Evolutionary conservation across 805 yeast species (phyloP), one percentile per base, ranked within the genome.

Genomic region (Starmerella vaccinii): DNA sequence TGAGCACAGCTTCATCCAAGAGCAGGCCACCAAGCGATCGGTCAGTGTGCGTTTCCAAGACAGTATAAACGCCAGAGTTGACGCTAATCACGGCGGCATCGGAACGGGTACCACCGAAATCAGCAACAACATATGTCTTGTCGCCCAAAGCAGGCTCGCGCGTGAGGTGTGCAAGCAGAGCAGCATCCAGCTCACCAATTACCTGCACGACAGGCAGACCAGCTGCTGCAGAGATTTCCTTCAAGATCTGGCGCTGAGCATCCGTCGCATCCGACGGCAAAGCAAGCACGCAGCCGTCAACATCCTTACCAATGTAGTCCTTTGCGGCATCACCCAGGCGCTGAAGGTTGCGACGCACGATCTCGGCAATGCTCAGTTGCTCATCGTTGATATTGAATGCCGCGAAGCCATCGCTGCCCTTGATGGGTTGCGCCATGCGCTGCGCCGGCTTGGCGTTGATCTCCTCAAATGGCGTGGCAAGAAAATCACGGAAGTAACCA

Each of bases 61-160:
- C 74, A 50, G 98, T 90, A 71, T 85, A 76, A 59, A 92, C 78
- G 63, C 98, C 98, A 57, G 95, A 95, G 73, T 97, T 81, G 49
- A 82, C 84, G 37, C 97, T 81, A 61, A 92, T 73, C 47, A 92
- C 89, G 53, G 97, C 95, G 55, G 89, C 96, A 65, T 92, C 97
- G 38, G 95, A 82, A 71, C 97, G 78, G 60, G 88, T 76, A 65
- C 95, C 97, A 67, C 98, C 98, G 63, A 92, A 85, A 69, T 92
- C 98, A 49, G 95, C 94, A 59, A 92, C 96, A 46, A 87, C 94
- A 63, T 81, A 81, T 53, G 85, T 69, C 73, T 82, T 82, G 70
- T 87, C 95, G 16, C 58, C 56, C 26, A 46, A 37, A 50, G 49
- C 29, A 55, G 75, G 67, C 49, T 71, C 68, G 56, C 75, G 78